A percentile compares a stretch with the other conserved stretches of the same genome.
Conservation (phyloP, 257 asterid species). For the Avicennia marina region DNA sequence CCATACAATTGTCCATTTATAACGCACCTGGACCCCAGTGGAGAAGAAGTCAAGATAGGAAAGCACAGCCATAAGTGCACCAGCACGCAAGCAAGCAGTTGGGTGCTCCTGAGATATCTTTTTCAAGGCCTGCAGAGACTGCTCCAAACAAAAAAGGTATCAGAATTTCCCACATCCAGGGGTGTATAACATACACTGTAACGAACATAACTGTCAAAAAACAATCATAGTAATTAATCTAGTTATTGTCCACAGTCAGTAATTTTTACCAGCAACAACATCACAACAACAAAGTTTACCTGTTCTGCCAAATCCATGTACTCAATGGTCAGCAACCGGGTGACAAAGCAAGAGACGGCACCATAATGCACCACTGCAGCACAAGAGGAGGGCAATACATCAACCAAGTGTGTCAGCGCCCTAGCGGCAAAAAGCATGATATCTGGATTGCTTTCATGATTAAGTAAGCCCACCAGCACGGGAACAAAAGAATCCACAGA, state of each 20-base stretch:
- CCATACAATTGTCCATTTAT: slow-evolving; percentile 14
- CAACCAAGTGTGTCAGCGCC: slow-evolving; percentile 98
- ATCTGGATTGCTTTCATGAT: slow-evolving; percentile 87
- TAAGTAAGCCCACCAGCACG: slow-evolving; percentile 89
- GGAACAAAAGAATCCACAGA: slow-evolving; percentile 97
- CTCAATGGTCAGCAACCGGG: slow-evolving; percentile 88
- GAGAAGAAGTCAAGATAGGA: slow-evolving; percentile 98
- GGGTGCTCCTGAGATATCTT: slow-evolving; percentile 99
- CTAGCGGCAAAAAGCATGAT: slow-evolving; percentile 97
- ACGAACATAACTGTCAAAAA: no score
- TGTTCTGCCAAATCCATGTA: slow-evolving; percentile 99
- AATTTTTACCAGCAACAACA: not conserved
- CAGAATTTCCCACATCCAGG: not conserved
- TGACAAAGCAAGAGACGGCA: slow-evolving; percentile 90
- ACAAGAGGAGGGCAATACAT: slow-evolving; percentile 89
- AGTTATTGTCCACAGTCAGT: not conserved
- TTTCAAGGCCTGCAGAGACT: slow-evolving; percentile 98
- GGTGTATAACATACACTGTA: no score
- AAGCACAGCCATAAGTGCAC: slow-evolving; percentile 99
- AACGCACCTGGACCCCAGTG: slow-evolving; percentile 91
- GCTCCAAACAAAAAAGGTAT: slow-evolving; percentile 23
- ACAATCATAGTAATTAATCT: no score
- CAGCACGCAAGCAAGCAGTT: slow-evolving; percentile 97
- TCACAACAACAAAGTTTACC: slow-evolving; percentile 37
- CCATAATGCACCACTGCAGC: slow-evolving; percentile 99